Conservation (phyloP, 345 rosid genomes). For the Noccaea bulbosa region DNA sequence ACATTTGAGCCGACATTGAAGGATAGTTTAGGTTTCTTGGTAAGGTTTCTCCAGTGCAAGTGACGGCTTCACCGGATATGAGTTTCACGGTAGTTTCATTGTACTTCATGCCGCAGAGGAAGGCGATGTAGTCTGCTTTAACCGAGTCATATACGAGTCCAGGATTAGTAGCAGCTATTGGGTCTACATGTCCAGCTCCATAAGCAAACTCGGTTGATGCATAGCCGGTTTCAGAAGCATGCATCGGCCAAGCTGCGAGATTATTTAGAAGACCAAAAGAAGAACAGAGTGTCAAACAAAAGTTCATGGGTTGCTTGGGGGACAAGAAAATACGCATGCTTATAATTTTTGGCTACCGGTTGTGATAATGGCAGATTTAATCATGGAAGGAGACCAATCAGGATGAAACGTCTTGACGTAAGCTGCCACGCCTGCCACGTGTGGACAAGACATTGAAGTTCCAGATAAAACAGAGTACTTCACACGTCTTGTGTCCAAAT, state of each 20-base stretch:
- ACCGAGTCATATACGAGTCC: slow-evolving; percentile 44
- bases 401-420: slow-evolving; percentile 51
- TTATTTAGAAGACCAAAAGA: neutral
- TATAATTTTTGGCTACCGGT: slow-evolving; percentile 32
- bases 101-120: slow-evolving; percentile 42
- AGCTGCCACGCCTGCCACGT: slow-evolving; percentile 46
- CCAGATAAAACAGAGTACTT: slow-evolving; percentile 43
- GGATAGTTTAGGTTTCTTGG: slow-evolving; percentile 37
- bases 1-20: slow-evolving; percentile 20
- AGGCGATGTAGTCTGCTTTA: slow-evolving; percentile 35
- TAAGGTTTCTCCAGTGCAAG: slow-evolving; percentile 34
- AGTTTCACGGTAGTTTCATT: neutral
- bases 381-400: slow-evolving; percentile 54
- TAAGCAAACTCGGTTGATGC: slow-evolving; percentile 36
- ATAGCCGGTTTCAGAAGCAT: slow-evolving; percentile 2
- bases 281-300: neutral
- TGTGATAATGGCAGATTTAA: slow-evolving; percentile 53
- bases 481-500: slow-evolving; percentile 24
- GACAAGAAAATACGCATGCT: slow-evolving; percentile 3
- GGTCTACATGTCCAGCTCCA: slow-evolving; percentile 50
- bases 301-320: neutral
- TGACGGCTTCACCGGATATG: slow-evolving; percentile 43
- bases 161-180: slow-evolving; percentile 40
- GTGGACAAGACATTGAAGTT: slow-evolving; percentile 59
- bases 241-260: slow-evolving; percentile 42